Conservation (phyloP, 495 filamentous ascomycete genomes). For the Xylaria curta region DNA sequence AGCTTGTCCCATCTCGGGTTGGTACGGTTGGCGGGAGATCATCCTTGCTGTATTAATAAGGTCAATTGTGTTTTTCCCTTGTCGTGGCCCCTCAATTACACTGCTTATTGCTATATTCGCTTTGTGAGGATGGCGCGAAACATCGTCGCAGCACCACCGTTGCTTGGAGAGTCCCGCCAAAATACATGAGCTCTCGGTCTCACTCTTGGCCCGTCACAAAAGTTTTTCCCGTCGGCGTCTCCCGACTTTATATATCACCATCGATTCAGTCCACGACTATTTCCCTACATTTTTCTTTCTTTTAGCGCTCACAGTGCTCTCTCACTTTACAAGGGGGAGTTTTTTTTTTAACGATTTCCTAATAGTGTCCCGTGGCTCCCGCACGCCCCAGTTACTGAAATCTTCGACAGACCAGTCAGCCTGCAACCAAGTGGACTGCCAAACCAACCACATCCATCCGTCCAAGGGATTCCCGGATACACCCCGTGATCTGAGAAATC, state of each 20-base stretch:
- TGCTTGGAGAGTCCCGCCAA: slow-evolving; percentile 15
- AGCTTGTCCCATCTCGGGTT: slow-evolving; percentile 22
- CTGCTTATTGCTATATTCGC: slow-evolving; percentile 7
- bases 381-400: slow-evolving; percentile 22
- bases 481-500: slow-evolving; percentile 22
- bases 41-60: slow-evolving; percentile 19
- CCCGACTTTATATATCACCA: slow-evolving; percentile 16
- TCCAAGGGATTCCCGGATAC: slow-evolving; percentile 22
- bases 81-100: slow-evolving; percentile 10
- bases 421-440: slow-evolving; percentile 25
- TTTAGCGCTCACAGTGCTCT: slow-evolving; percentile 9
- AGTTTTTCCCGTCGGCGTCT: not conserved
- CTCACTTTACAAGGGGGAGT: slow-evolving; percentile 1
- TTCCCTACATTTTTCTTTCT: not conserved
- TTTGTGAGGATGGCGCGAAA: slow-evolving; percentile 16
- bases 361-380: slow-evolving; percentile 28
- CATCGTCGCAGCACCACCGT: slow-evolving; percentile 12
- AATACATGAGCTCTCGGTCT: slow-evolving; percentile 11
- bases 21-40: slow-evolving; percentile 3
- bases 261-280: not conserved
- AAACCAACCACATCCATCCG: slow-evolving; percentile 26
- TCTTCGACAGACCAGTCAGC: slow-evolving; percentile 25
- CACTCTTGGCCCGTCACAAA: slow-evolving; percentile 15
- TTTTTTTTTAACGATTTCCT: slow-evolving; percentile 27
- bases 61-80: slow-evolving; percentile 21